These are phyloP conservation scores for Lizanozyma gosingica DNA, from an alignment of 1,139 yeast genomes.

Conservation along the genomic window DNA sequence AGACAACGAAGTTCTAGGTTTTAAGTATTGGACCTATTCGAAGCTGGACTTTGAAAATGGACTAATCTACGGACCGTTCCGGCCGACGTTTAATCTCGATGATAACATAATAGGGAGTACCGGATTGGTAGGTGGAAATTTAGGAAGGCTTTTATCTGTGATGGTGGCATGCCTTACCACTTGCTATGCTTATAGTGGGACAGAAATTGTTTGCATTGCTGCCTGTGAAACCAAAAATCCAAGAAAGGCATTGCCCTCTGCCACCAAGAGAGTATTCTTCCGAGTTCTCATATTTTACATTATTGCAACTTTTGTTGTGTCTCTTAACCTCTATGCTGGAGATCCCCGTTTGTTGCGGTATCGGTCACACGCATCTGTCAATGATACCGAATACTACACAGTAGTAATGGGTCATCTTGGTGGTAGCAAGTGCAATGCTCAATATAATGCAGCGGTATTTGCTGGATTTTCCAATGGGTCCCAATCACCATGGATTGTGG, in stretches of 20 bases:
- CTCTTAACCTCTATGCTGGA: conserved; percentile 65
- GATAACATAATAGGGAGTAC: conserved; percentile 41
- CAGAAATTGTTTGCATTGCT: conserved; percentile 76
- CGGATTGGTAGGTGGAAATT: conserved; percentile 51
- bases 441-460: conserved; percentile 19
- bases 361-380: conserved; percentile 9
- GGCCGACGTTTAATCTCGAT: conserved; percentile 55
- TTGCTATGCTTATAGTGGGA: conserved; percentile 69
- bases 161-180: conserved; percentile 57
- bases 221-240: conserved; percentile 85
- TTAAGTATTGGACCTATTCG: conserved; percentile 52
- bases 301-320: conserved; percentile 61
- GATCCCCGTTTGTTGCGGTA: conserved; percentile 61
- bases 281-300: conserved; percentile 62
- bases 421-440: conserved; percentile 26
- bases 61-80: conserved; percentile 59
- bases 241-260: conserved; percentile 67
- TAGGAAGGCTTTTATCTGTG: conserved; percentile 59
- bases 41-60: conserved; percentile 41
- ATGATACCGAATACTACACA: conserved; percentile 10
- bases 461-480: conserved; percentile 51
- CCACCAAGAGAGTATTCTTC: conserved; percentile 68
- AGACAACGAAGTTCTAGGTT: conserved; percentile 41
- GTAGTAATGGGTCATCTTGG: conserved; percentile 29
- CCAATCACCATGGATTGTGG: conserved; percentile 76